Percentiles rank a stretch among this genome's conserved stretches.
Evolutionary conservation across 352 stramenopile species (phyloP).

Genomic region (Globisporangium nagaii): DNA sequence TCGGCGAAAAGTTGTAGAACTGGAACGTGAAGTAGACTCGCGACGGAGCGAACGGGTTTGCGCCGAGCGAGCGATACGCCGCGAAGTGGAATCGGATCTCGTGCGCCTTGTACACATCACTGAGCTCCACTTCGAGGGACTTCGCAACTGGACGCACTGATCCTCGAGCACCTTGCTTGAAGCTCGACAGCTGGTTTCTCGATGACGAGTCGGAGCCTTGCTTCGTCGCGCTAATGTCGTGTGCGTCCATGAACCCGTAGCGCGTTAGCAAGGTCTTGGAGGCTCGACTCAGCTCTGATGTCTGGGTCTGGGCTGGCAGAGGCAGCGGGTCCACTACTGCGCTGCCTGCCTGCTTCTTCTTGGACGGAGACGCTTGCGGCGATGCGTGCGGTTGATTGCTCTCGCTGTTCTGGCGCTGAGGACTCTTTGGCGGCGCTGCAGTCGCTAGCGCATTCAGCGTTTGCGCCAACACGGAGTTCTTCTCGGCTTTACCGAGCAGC

Average conservation of each 20-base stretch:
- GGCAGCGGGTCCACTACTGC: conserved; percentile 1
- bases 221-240: conserved; percentile 18
- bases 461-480: conserved; percentile 47
- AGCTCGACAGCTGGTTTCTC: conserved; percentile 15
- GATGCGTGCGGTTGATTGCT: conserved; percentile 8
- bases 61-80: conserved; percentile 46
- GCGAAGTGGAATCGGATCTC: conserved; percentile 91
- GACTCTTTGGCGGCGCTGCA: conserved; percentile 2
- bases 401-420: conserved; percentile 6
- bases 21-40: conserved; percentile 91
- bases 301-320: conserved; percentile 12
- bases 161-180: conserved; percentile 2
- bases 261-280: conserved; percentile 82
- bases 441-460: conserved; percentile 55
- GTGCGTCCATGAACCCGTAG: conserved; percentile 75
- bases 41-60: conserved; percentile 11
- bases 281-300: conserved; percentile 67
- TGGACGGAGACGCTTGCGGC: conserved; percentile 18
- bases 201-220: conserved; percentile 14
- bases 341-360: conserved; percentile 16
- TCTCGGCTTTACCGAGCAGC: conserved; percentile 47
- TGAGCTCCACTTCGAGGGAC: conserved; percentile 61
- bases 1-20: conserved; percentile 89
- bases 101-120: conserved; percentile 70
- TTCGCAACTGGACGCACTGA: conserved; percentile 19